Conservation (phyloP, 805 yeast genomes). For the Wickerhamiella azymoides region DNA sequence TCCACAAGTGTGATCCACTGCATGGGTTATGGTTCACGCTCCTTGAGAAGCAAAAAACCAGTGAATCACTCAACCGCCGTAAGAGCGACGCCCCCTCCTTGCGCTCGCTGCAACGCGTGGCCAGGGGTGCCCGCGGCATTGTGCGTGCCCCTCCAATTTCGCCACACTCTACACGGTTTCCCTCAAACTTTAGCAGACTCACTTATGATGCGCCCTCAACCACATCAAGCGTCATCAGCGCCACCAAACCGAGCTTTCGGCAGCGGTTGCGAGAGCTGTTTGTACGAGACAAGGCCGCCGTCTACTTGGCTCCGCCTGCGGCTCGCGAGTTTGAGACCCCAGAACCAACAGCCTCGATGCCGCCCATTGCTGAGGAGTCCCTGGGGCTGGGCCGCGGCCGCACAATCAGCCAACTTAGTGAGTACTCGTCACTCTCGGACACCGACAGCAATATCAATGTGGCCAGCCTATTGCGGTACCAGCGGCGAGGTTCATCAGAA, state of each 20-base stretch:
- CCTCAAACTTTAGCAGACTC: background rate
- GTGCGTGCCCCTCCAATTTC: background rate
- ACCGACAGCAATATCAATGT: background rate
- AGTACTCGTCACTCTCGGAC: slow-evolving; percentile 6
- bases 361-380: slow-evolving; percentile 3
- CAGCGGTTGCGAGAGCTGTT: background rate
- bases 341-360: slow-evolving; percentile 2
- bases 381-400: background rate
- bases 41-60: slow-evolving; percentile 11
- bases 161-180: background rate
- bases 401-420: background rate
- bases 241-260: background rate
- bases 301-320: background rate
- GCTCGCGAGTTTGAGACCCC: background rate
- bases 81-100: slow-evolving; percentile 8
- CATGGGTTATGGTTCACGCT: slow-evolving; percentile 22
- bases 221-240: background rate
- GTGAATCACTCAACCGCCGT: background rate
- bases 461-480: background rate
- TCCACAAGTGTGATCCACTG: slow-evolving; percentile 18
- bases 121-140: slow-evolving; percentile 10
- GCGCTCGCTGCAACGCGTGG: slow-evolving; percentile 9
- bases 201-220: background rate
- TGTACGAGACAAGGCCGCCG: background rate
- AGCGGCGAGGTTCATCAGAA: slow-evolving; percentile 2